Percentiles rank a stretch among this genome's conserved stretches.
Evolutionary conservation across 1,284 basidiomycete species (phyloP).

Genomic region (Phlebopus sp.): DNA sequence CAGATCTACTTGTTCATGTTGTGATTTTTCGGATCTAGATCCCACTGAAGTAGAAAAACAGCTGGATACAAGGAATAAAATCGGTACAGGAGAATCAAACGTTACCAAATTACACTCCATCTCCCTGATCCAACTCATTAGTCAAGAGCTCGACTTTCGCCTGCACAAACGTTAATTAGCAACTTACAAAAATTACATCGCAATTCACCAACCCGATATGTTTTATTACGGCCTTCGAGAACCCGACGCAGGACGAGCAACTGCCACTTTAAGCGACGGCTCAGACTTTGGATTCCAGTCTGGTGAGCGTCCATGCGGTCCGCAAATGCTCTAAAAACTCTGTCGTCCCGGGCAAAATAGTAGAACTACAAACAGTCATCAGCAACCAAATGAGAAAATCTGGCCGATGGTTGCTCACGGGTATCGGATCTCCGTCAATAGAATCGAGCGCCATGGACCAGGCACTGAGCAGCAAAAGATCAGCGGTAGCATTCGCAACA

Average conservation of each 20-base stretch:
- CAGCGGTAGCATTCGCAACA: conserved; percentile 76
- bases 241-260: conserved; percentile 56
- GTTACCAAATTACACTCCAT: conserved; percentile 41
- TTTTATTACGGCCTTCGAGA: conserved; percentile 61
- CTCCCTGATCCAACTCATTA: conserved; percentile 59
- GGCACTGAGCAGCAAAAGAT: conserved; percentile 69
- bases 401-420: conserved; percentile 41
- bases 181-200: conserved; percentile 4
- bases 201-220: conserved; percentile 53
- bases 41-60: not conserved
- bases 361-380: conserved; percentile 49
- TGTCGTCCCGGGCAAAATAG: conserved; percentile 79
- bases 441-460: conserved; percentile 60
- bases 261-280: conserved; percentile 68
- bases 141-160: conserved; percentile 62
- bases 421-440: conserved; percentile 57
- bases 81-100: conserved; percentile 8
- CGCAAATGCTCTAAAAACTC: conserved; percentile 68
- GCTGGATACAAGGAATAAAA: conserved; percentile 4
- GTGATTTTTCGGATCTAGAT: not conserved
- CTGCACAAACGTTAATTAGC: conserved; percentile 36
- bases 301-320: conserved; percentile 57
- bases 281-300: conserved; percentile 47
- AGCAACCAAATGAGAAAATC: conserved; percentile 3
- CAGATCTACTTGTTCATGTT: conserved; percentile 29